These are phyloP conservation scores for Carex myosuroides DNA, from an alignment of 176 grass and related monocot genomes.

Conservation along the genomic window DNA sequence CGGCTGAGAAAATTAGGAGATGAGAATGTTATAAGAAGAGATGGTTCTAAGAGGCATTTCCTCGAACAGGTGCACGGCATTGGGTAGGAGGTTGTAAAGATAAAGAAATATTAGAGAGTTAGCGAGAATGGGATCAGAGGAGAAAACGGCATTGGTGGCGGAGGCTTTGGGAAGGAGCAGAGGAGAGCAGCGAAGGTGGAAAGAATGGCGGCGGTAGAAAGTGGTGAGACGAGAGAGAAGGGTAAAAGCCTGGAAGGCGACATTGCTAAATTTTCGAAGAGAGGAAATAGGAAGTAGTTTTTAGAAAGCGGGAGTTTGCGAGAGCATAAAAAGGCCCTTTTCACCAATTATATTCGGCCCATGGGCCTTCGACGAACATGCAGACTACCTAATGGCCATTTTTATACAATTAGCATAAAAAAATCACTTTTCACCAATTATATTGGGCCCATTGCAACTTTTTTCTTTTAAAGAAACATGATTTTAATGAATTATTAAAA, in stretches of 20 bases:
- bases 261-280: not conserved
- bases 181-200: constrained; percentile 30
- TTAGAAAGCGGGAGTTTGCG: too few relatives aligned
- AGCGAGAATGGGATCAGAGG: constrained; percentile 37
- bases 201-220: constrained; percentile 25
- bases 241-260: too few relatives aligned
- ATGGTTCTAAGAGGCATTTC: constrained; percentile 53
- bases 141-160: constrained; percentile 28
- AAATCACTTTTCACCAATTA: too few relatives aligned
- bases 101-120: constrained; percentile 29
- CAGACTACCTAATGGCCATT: too few relatives aligned
- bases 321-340: too few relatives aligned
- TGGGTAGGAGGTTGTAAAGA: not conserved
- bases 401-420: too few relatives aligned
- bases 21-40: constrained; percentile 56
- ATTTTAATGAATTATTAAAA: too few relatives aligned
- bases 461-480: too few relatives aligned
- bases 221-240: too few relatives aligned
- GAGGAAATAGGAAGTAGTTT: not conserved
- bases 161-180: not conserved
- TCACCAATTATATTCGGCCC: too few relatives aligned
- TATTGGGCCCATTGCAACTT: too few relatives aligned
- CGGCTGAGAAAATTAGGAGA: constrained; percentile 3
- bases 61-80: constrained; percentile 47
- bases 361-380: too few relatives aligned